Percentiles rank a stretch among this genome's conserved stretches.
Conservation (phyloP, 2,329 filamentous ascomycete species). For the Lachnellula subtilissima region DNA sequence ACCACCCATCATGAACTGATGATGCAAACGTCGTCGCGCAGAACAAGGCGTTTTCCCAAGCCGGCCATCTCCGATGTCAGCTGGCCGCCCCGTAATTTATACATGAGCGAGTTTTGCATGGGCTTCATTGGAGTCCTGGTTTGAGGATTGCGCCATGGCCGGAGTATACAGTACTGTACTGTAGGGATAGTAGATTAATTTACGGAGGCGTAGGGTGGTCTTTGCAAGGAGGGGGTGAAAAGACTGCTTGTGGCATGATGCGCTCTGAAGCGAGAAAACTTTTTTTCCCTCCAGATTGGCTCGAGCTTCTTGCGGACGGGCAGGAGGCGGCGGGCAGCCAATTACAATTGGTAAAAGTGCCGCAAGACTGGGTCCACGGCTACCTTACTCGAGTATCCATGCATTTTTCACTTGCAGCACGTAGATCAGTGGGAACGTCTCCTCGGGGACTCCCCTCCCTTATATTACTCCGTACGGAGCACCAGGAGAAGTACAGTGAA, state of each 20-base stretch:
- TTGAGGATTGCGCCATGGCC: too few species aligned
- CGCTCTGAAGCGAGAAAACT: background rate
- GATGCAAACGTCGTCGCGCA: too few species aligned
- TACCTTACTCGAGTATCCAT: too few species aligned
- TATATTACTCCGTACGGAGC: background rate
- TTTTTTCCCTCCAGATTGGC: background rate
- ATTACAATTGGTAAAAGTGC: background rate
- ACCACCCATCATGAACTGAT: too few species aligned
- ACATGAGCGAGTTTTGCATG: too few species aligned
- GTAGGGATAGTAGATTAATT: background rate
- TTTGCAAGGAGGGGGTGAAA: constrained; percentile 6
- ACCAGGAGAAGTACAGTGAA: too few species aligned
- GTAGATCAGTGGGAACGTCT: constrained; percentile 3
- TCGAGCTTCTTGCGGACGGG: background rate
- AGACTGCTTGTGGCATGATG: background rate
- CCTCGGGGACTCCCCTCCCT: background rate
- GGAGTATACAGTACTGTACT: background rate
- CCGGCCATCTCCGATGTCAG: too few species aligned
- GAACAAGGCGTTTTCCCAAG: too few species aligned
- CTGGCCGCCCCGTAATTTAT: too few species aligned
- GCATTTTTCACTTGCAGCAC: background rate
- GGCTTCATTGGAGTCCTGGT: too few species aligned
- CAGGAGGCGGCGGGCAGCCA: background rate
- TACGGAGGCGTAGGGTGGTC: too few species aligned
- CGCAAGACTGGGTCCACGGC: background rate